Evolutionary conservation across 352 stramenopile genomes (phyloP).

Genomic region (Globisporangium middletonii): DNA sequence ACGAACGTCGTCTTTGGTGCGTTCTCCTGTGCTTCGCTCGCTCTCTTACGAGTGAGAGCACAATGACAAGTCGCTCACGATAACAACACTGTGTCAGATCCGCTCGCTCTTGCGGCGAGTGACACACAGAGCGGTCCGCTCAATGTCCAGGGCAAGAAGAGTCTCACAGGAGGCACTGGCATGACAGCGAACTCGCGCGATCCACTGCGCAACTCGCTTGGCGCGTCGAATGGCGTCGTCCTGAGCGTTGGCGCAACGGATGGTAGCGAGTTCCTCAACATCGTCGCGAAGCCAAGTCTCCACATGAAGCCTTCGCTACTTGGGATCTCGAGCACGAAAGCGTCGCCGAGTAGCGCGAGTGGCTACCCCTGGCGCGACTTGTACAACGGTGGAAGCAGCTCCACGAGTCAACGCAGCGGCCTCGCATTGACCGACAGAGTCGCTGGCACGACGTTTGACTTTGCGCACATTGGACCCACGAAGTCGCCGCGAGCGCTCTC

Average conservation of each 20-base stretch:
- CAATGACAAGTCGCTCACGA: neutral
- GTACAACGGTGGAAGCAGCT: neutral
- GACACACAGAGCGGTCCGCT: neutral
- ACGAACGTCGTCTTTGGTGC: constrained; percentile 5
- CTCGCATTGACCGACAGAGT: neutral
- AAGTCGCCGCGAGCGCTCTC: neutral
- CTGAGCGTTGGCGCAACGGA: constrained; percentile 23
- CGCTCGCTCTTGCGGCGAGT: neutral
- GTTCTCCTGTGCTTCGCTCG: neutral
- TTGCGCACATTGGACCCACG: neutral
- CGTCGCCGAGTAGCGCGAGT: neutral
- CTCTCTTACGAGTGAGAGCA: neutral
- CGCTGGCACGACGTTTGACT: constrained; percentile 7
- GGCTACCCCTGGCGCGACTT: constrained; percentile 7
- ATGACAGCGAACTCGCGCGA: neutral
- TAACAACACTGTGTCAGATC: neutral
- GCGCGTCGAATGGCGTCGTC: constrained; percentile 16
- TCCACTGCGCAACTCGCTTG: neutral
- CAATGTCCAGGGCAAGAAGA: neutral
- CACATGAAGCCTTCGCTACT: constrained; percentile 2
- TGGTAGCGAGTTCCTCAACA: constrained; percentile 21
- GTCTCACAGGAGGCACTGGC: neutral
- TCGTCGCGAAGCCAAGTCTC: constrained; percentile 15
- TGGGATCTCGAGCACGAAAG: neutral
- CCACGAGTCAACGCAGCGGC: neutral